Conservation (phyloP, 148 eudicot species). For the Nepenthes gracilis region DNA sequence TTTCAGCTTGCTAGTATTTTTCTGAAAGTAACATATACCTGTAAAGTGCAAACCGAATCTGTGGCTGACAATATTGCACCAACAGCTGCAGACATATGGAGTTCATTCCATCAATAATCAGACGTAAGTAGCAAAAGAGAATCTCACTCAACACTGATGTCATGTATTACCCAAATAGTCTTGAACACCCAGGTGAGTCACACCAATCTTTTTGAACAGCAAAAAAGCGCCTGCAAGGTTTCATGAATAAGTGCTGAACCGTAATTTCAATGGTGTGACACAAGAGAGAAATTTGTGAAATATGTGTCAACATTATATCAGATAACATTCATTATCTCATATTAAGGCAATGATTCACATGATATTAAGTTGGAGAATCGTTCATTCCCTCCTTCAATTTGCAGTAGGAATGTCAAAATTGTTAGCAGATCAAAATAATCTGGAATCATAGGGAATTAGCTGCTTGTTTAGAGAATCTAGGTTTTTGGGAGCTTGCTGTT, state of each 20-base stretch:
- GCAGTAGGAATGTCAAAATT: too few relatives aligned
- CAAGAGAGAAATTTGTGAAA: not conserved
- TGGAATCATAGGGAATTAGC: too few relatives aligned
- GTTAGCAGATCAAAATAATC: too few relatives aligned
- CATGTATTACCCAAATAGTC: conserved; percentile 32
- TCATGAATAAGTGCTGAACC: not conserved
- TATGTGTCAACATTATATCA: not conserved
- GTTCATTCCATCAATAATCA: not conserved
- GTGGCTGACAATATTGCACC: conserved; percentile 26
- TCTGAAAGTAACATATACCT: conserved; percentile 8
- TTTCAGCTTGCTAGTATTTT: not conserved
- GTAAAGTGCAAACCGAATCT: conserved; percentile 26
- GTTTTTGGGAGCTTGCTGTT: too few relatives aligned
- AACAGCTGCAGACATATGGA: conserved; percentile 8
- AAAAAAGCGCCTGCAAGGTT: conserved; percentile 21
- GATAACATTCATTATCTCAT: too few relatives aligned
- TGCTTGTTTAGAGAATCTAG: too few relatives aligned
- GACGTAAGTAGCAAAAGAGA: not conserved
- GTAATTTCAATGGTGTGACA: not conserved
- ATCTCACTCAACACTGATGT: not conserved
- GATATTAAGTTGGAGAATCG: too few relatives aligned
- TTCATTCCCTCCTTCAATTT: too few relatives aligned
- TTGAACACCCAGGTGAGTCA: conserved; percentile 15
- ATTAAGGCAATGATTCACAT: too few relatives aligned
- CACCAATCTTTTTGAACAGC: conserved; percentile 24